These are phyloP conservation scores for Hanseniaspora lachancei DNA, from an alignment of 805 yeast species.

Conservation along the genomic window DNA sequence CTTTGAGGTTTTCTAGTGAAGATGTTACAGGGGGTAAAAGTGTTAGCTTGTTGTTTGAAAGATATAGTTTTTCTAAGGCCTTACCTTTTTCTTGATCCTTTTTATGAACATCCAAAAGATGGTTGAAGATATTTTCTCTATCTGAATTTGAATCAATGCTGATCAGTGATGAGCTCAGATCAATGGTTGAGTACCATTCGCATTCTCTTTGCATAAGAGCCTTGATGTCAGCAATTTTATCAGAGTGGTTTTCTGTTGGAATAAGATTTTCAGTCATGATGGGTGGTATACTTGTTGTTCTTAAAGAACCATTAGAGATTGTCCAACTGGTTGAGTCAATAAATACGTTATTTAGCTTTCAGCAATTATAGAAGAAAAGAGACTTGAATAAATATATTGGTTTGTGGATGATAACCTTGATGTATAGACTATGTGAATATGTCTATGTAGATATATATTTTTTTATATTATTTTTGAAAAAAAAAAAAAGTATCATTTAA, in stretches of 20 bases:
- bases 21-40: constrained; percentile 38
- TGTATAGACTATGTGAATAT: too few species aligned
- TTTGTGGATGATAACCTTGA: too few species aligned
- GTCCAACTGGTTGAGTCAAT: too few species aligned
- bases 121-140: background rate
- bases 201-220: constrained; percentile 9
- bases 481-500: too few species aligned
- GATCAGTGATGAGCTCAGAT: background rate
- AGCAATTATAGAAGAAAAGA: too few species aligned
- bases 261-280: background rate
- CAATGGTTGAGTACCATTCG: constrained; percentile 1
- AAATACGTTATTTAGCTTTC: too few species aligned
- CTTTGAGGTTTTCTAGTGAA: constrained; percentile 35
- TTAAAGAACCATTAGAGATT: background rate
- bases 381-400: too few species aligned
- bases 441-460: too few species aligned
- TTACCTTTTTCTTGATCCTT: constrained; percentile 13
- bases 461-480: too few species aligned
- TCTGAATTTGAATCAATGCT: background rate
- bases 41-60: constrained; percentile 39
- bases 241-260: background rate
- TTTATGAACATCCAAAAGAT: background rate
- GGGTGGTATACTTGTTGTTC: background rate
- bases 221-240: background rate
- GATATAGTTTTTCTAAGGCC: constrained; percentile 37